Percentiles rank a stretch among this genome's conserved stretches.
phyloP scores from a whole-genome alignment of 129 eudicot species.

The Dittrichia graveolens region DNA sequence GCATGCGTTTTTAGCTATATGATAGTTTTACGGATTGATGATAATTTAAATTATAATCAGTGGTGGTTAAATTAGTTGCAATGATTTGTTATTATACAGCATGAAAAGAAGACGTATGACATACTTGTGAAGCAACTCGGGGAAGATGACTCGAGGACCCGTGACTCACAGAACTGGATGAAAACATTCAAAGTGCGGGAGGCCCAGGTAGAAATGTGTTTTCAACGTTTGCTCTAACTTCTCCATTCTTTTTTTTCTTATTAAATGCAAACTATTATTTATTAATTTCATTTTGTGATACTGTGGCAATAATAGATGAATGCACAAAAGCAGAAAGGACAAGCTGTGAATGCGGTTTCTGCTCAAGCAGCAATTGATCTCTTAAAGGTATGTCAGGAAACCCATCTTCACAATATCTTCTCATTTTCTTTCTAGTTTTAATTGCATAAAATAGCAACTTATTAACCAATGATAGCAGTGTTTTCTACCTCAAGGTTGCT shows the following conservation, averaged over 20 bases:
- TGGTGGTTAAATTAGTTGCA: neutral
- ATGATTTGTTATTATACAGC: conserved; percentile 48
- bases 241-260: neutral
- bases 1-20: conserved; percentile 35
- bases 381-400: conserved; percentile 53
- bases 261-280: neutral
- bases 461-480: no score
- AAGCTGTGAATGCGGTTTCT: conserved; percentile 67
- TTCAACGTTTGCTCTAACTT: neutral
- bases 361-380: conserved; percentile 87
- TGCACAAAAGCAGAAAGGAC: conserved; percentile 95
- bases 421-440: no score
- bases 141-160: conserved; percentile 95
- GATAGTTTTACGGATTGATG: neutral
- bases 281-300: neutral
- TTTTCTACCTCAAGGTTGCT: no score
- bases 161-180: conserved; percentile 97
- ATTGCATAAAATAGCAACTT: no score
- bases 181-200: conserved; percentile 93
- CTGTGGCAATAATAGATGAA: conserved; percentile 45
- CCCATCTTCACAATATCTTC: neutral
- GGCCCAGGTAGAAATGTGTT: conserved; percentile 52
- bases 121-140: conserved; percentile 98
- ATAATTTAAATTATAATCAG: no score
- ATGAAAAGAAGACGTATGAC: conserved; percentile 95